These are phyloP conservation scores for Crucihimalaya himalaica DNA, from an alignment of 345 rosid species.

Conservation along the genomic window DNA sequence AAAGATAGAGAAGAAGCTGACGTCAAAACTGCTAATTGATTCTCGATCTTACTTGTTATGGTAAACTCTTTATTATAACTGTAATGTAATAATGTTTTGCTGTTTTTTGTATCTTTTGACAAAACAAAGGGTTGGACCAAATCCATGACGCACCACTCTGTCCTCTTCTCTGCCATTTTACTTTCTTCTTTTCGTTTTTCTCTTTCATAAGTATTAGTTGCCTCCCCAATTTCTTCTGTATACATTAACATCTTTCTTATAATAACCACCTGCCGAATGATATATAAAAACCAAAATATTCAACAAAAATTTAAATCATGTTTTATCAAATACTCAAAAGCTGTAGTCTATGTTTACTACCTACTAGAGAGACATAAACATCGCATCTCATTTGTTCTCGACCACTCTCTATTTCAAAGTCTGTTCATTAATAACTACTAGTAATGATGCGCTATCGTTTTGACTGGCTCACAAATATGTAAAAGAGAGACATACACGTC, in stretches of 20 bases:
- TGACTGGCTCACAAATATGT: background rate
- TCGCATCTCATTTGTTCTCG: conserved; percentile 32
- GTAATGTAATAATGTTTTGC: conserved; percentile 16
- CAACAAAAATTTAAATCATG: background rate
- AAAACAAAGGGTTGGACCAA: conserved; percentile 7
- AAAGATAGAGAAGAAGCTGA: conserved; percentile 17
- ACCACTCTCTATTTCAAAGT: conserved; percentile 9
- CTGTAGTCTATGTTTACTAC: background rate
- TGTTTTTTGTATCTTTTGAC: conserved; percentile 8
- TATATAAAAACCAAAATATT: background rate
- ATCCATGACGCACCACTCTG: conserved; percentile 19
- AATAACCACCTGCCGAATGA: background rate
- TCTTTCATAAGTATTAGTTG: background rate
- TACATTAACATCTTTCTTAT: background rate
- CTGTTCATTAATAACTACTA: background rate
- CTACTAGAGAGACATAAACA: background rate
- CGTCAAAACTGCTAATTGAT: conserved; percentile 21
- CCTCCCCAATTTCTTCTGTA: background rate
- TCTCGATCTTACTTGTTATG: conserved; percentile 28
- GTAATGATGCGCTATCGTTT: background rate
- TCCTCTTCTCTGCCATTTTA: conserved; percentile 16
- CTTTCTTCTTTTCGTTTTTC: background rate
- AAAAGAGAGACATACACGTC: conserved; percentile 17
- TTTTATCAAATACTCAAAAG: background rate
- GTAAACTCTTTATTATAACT: conserved; percentile 20